phyloP scores from a whole-genome alignment of 2,329 filamentous ascomycete genomes.

The Zasmidium citrigriseum region DNA sequence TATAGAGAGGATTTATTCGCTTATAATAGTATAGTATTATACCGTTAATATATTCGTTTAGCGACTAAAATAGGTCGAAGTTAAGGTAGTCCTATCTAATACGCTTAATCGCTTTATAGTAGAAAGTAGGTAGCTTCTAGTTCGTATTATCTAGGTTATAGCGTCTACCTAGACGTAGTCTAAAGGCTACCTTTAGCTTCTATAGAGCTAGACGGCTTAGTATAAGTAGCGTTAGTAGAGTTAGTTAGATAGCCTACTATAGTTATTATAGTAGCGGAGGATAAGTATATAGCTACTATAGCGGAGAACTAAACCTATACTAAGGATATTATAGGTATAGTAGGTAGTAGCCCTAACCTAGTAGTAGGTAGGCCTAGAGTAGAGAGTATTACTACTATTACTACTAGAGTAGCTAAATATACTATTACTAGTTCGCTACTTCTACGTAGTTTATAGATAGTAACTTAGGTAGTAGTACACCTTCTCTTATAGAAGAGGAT shows the following conservation, averaged over 20 bases:
- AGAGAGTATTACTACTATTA: not conserved
- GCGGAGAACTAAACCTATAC: not conserved
- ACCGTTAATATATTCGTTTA: not conserved
- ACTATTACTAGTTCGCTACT: not conserved
- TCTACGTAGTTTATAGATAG: not conserved
- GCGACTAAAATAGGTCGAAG: not conserved
- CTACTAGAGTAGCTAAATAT: not conserved
- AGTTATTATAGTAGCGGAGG: no score
- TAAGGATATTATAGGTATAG: not conserved
- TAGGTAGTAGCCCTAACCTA: not conserved
- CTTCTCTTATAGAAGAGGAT: not conserved
- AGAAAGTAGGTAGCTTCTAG: no score
- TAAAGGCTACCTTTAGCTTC: no score
- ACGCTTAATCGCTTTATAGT: no score
- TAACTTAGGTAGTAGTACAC: not conserved
- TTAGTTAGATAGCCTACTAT: no score
- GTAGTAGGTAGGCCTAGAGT: not conserved
- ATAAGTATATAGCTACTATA: no score
- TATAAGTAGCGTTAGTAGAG: no score
- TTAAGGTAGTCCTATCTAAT: not conserved
- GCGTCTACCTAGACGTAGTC: no score
- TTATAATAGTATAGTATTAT: not conserved
- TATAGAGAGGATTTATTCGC: not conserved
- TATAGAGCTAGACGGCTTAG: no score
- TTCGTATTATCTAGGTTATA: no score